A percentile compares a stretch with the other conserved stretches of the same genome.
Conservation (phyloP, 495 filamentous ascomycete species). For the Daldinia loculata region DNA sequence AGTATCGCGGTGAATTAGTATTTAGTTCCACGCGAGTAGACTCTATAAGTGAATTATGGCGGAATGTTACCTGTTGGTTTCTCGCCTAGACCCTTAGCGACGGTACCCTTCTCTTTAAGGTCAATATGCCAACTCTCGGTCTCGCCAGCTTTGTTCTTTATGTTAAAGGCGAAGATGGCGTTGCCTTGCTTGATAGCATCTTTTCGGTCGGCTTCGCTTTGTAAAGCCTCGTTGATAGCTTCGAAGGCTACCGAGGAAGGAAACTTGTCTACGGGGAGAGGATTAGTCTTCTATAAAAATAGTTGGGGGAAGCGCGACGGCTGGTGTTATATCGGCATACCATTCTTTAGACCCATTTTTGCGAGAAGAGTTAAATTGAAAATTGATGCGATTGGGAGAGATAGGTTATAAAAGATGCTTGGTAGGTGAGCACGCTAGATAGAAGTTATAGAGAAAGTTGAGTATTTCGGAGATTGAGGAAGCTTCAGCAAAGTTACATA, state of each 20-base stretch:
- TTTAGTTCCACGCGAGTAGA: slow-evolving; percentile 12
- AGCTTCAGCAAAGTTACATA: slow-evolving; percentile 26
- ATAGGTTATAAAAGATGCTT: neutral
- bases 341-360: slow-evolving; percentile 84
- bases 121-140: slow-evolving; percentile 93
- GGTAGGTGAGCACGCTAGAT: slow-evolving; percentile 8
- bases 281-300: slow-evolving; percentile 12
- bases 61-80: slow-evolving; percentile 77
- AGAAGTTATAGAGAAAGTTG: slow-evolving; percentile 12
- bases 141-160: slow-evolving; percentile 86
- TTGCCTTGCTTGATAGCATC: slow-evolving; percentile 87
- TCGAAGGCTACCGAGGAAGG: slow-evolving; percentile 94
- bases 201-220: slow-evolving; percentile 77
- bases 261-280: slow-evolving; percentile 70
- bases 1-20: slow-evolving; percentile 3
- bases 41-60: neutral
- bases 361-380: neutral
- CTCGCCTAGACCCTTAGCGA: slow-evolving; percentile 76
- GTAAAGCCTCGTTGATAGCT: slow-evolving; percentile 78
- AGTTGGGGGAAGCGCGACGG: slow-evolving; percentile 5
- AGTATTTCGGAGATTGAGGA: slow-evolving; percentile 6
- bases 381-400: neutral
- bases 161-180: slow-evolving; percentile 87
- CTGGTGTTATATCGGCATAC: slow-evolving; percentile 53
- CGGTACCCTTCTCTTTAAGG: slow-evolving; percentile 86